phyloP scores from a whole-genome alignment of 1,284 basidiomycete genomes.

The Chondrostereum purpureum region DNA sequence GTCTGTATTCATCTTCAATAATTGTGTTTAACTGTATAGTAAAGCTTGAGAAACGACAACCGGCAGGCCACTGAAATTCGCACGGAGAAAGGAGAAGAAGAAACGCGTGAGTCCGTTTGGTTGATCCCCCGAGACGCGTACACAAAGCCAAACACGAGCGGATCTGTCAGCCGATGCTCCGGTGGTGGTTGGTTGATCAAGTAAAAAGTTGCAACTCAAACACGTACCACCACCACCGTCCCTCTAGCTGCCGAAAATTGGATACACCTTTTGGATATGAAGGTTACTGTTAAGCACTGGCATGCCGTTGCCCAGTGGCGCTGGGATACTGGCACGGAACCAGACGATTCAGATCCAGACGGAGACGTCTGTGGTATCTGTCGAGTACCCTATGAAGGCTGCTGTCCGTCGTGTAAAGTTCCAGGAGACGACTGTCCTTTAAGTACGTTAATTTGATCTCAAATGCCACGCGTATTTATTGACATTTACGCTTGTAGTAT shows the following conservation, averaged over 20 bases:
- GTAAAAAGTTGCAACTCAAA: not conserved
- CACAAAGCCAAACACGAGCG: not conserved
- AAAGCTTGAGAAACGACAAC: too few species aligned
- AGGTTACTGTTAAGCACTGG: slow-evolving; percentile 75
- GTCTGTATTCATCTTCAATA: too few species aligned
- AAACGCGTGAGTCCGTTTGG: not conserved
- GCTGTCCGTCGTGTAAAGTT: slow-evolving; percentile 89
- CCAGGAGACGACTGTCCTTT: slow-evolving; percentile 96
- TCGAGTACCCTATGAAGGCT: slow-evolving; percentile 84
- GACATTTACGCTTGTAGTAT: slow-evolving; percentile 50
- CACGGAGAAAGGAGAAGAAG: not conserved
- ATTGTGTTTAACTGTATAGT: too few species aligned
- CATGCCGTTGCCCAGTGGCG: slow-evolving; percentile 83
- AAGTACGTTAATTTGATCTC: slow-evolving; percentile 49
- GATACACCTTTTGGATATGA: slow-evolving; percentile 44
- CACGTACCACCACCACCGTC: not conserved
- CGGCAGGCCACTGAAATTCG: too few species aligned
- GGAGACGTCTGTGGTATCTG: slow-evolving; percentile 94
- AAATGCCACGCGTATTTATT: not conserved
- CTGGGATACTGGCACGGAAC: slow-evolving; percentile 69
- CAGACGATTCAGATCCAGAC: slow-evolving; percentile 62
- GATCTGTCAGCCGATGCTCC: not conserved
- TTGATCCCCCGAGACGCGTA: not conserved
- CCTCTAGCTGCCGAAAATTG: too few species aligned
- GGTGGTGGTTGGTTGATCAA: not conserved